Base-by-base conservation (phyloP, 2,329 filamentous ascomycete genomes). In the Penicillium olsonii region DNA sequence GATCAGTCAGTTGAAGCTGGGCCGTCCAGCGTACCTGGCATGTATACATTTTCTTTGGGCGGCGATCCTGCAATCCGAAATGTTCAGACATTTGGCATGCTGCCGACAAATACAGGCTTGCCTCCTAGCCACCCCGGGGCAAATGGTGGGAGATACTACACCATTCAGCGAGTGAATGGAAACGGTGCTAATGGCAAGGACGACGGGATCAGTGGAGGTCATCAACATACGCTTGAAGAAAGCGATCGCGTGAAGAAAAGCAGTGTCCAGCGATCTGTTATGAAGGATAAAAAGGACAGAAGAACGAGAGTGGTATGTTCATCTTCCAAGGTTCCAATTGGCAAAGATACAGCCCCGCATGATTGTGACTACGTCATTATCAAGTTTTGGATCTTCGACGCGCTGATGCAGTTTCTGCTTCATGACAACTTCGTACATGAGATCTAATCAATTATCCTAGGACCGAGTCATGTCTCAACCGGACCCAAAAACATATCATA, bases 241-340 rank as follows among this genome's bases (percentile, higher is more conserved):
- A 91, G 87, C 61, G 88, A 92, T 64, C 81, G 84, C 53, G 86
- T 92, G 29, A 92, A 92, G 74, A 91, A 89, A 75, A 91, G 88
- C 55, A 90, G 84, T 55, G 85, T 91, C 5, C 79, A 87, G 65
- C 76, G 88, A 57, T 81, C 79, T 68, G 62, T 87, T 46, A 72
- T 85, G 39, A 84, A 84, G 65, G 79, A 80, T 59, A 83, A 84
- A 43, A 87, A 84, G 67, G 84, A 85, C 34, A 78, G 78, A 43
- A 88, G 83, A 68, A 87, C 83, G 62, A 70, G 68, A 27, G 68
- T 75, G 71, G 80, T 83, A 68, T 70, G 78, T 76, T 45, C 50
- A 15, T 33, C 35, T 41, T 58, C 50, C 45, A 15, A 22, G 19
- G 45, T 37, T 46, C n/a, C n/a, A 19, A 37, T 31, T 57, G 51